Base-by-base conservation (phyloP, 2,329 filamentous ascomycete genomes). In the Fusarium newnesense region DNA sequence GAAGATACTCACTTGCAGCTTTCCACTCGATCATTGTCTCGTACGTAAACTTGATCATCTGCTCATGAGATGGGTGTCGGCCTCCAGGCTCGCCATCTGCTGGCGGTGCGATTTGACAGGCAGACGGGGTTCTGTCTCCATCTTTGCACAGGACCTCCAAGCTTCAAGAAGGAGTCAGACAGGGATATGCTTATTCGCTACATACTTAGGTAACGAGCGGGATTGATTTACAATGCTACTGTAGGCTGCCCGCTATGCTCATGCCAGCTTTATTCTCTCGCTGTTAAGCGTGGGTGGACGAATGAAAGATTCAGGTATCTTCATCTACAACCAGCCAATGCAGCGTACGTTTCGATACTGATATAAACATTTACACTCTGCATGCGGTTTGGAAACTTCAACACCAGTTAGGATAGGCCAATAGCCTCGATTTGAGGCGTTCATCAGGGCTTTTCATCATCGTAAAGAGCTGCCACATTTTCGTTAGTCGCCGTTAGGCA, bases 221-320 rank as follows among this genome's bases (percentile, higher is more conserved):
- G 40, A 67, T 68, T 73, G 58, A 69, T 53, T 65, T 47, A 37
- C 56, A 65, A 67, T 61, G 72, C 62, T 64, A 64, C 56, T 50
- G 50, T 67, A 50, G 43, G 43, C 70, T 54, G 63, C 64, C 59
- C 47, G 47, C 65, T 66, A 42, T 57, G 39, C 56, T 70, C 47
- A 60, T 67, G 57, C 70, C 49, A 71, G 67, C 32, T 62, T 65
- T 60, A 63, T 53, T 42, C 36, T 49, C 24, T 54, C 19, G 26
- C 34, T 52, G 32, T 43, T 32, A 62, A 21, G 64, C 26, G 40
- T 62, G 28, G 37, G 26, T 54, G 57, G 49, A 49, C 52, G 34
- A 56, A 68, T 61, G 54, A 64, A 44, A 43, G 44, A 64, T 60
- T 30, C 3, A 24, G 24, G 24, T 24, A 46, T 43, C 46, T 67